phyloP scores from a whole-genome alignment of 2,329 filamentous ascomycete genomes.

The Juglanconis oblonga region DNA sequence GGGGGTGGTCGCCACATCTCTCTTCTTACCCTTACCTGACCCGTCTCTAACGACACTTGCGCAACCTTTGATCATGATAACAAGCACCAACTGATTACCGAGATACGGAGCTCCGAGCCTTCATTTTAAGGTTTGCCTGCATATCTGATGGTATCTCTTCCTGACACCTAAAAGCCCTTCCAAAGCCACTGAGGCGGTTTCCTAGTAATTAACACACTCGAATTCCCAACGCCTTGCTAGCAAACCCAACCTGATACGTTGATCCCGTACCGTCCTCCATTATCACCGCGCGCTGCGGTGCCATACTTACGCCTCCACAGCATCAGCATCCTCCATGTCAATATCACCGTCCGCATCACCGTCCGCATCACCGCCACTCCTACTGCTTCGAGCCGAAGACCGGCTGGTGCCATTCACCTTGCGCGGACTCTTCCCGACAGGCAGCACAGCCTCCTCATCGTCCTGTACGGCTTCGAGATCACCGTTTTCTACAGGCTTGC shows the following conservation, averaged over 20 bases:
- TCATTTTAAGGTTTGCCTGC: background rate
- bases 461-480: conserved; percentile 36
- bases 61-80: background rate
- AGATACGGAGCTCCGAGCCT: background rate
- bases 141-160: background rate
- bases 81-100: background rate
- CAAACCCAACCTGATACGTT: conserved; percentile 6
- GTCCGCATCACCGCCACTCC: conserved; percentile 8
- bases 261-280: background rate
- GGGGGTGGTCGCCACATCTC: no score
- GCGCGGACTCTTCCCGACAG: conserved; percentile 19
- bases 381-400: conserved; percentile 24
- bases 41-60: background rate
- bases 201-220: conserved; percentile 6
- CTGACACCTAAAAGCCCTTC: background rate
- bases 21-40: no score
- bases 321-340: conserved; percentile 22
- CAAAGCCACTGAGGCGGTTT: background rate
- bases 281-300: background rate
- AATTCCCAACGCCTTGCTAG: conserved; percentile 18
- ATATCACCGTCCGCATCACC: conserved; percentile 25
- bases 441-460: conserved; percentile 23
- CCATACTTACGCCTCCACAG: conserved; percentile 3
- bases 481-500: conserved; percentile 28
- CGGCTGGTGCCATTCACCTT: conserved; percentile 20